phyloP scores from a whole-genome alignment of 208 protist species.

The Leishmania lainsoni region DNA sequence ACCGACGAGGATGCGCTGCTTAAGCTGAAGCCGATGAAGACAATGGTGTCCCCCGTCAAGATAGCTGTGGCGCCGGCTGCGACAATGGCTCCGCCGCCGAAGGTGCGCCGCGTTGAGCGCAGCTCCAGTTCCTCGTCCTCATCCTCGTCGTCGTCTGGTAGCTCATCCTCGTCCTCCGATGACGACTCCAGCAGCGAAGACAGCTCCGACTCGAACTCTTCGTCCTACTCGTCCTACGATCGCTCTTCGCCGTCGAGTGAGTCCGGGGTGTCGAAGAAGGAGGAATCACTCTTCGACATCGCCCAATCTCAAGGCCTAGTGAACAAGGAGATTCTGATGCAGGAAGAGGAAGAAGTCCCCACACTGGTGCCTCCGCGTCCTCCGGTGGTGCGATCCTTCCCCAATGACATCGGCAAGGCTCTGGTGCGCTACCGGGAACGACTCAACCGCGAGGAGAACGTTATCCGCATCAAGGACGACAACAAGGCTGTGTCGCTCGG shows the following conservation, averaged over 20 bases:
- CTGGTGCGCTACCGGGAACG: conserved; percentile 71
- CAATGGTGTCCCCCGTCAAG: conserved; percentile 2
- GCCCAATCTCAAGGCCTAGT: conserved; percentile 57
- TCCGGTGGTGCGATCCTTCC: conserved; percentile 69
- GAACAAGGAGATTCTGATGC: conserved; percentile 34
- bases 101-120: conserved; percentile 26
- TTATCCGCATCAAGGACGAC: conserved; percentile 89
- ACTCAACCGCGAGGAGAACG: conserved; percentile 82
- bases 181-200: conserved; percentile 24
- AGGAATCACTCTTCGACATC: conserved; percentile 70
- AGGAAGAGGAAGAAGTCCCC: conserved; percentile 54
- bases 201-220: conserved; percentile 19
- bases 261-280: conserved; percentile 27
- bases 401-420: conserved; percentile 67
- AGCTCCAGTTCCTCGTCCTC: conserved; percentile 36
- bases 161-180: conserved; percentile 26
- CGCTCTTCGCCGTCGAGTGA: conserved; percentile 11
- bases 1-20: conserved; percentile 45
- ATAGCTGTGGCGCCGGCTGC: conserved; percentile 2
- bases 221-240: conserved; percentile 2
- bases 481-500: conserved; percentile 93
- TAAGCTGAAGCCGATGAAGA: conserved; percentile 21
- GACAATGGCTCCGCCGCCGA: conserved; percentile 27
- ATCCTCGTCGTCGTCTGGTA: conserved; percentile 25
- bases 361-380: conserved; percentile 67